phyloP scores from a whole-genome alignment of 768 basidiomycete species.

The Crucibulum laeve region DNA sequence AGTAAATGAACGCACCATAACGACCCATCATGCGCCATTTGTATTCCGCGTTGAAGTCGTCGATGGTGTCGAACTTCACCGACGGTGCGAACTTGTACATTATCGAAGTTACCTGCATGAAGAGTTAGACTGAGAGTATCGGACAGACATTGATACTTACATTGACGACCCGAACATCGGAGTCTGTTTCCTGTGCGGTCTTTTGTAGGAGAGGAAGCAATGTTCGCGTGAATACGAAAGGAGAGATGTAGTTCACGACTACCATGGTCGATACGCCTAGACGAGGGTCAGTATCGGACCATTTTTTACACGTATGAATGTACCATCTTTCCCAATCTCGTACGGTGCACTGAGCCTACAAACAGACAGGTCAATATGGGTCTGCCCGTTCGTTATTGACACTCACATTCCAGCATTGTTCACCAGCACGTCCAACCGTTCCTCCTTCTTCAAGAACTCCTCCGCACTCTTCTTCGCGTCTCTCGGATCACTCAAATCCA shows the following conservation, averaged over 20 bases:
- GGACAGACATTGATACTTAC: constrained; percentile 5
- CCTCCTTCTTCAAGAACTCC: constrained; percentile 44
- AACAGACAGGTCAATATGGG: not conserved
- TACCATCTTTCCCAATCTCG: not conserved
- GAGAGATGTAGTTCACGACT: constrained; percentile 8
- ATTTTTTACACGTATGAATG: not conserved
- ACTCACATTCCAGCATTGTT: constrained; percentile 53
- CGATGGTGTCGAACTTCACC: constrained; percentile 13
- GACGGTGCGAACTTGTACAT: constrained; percentile 13
- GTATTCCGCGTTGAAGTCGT: constrained; percentile 15
- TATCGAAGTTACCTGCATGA: constrained; percentile 13
- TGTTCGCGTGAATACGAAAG: constrained; percentile 16
- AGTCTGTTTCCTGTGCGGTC: constrained; percentile 11
- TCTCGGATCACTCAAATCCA: constrained; percentile 48
- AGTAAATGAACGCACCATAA: constrained; percentile 9
- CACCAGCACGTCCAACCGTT: constrained; percentile 53
- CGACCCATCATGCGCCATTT: constrained; percentile 11
- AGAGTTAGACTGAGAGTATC: not conserved
- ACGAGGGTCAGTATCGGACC: not conserved
- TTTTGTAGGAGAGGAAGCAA: constrained; percentile 14
- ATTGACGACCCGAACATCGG: constrained; percentile 18
- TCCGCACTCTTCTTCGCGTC: constrained; percentile 44
- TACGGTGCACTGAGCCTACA: not conserved
- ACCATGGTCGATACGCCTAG: constrained; percentile 1
- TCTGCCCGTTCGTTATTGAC: not conserved